Evolutionary conservation across 257 asterid genomes (phyloP).

Genomic region (Rauvolfia tetraphylla): DNA sequence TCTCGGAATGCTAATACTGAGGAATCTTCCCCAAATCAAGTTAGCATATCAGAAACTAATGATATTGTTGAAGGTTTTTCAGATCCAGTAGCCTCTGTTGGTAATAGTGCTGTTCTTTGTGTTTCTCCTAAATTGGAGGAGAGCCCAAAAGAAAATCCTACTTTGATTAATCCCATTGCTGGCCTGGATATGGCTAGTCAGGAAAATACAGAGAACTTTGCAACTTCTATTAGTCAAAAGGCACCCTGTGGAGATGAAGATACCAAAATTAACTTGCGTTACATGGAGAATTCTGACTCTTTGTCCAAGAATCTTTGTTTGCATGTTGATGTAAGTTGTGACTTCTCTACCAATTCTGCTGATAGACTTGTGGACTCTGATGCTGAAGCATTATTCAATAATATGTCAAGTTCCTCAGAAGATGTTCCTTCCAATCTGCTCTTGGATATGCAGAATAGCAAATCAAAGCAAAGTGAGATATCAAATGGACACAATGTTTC

Average conservation of each 20-base stretch:
- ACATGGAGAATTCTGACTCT: slow-evolving; percentile 22
- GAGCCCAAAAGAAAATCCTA: slow-evolving; percentile 29
- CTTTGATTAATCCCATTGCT: slow-evolving; percentile 27
- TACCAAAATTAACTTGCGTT: slow-evolving; percentile 15
- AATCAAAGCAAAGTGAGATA: slow-evolving; percentile 25
- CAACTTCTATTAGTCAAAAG: slow-evolving; percentile 21
- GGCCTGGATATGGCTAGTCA: slow-evolving; percentile 18
- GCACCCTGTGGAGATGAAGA: slow-evolving; percentile 21
- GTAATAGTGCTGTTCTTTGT: slow-evolving; percentile 13
- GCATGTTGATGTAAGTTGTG: slow-evolving; percentile 26
- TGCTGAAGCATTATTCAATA: slow-evolving; percentile 31
- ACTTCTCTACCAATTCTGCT: slow-evolving; percentile 30
- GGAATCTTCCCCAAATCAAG: slow-evolving; percentile 22
- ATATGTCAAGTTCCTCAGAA: slow-evolving; percentile 40
- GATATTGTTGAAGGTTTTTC: slow-evolving; percentile 1
- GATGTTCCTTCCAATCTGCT: slow-evolving; percentile 34
- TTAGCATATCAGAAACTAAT: slow-evolving; percentile 14
- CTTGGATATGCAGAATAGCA: slow-evolving; percentile 16
- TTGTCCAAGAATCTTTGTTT: slow-evolving; percentile 21
- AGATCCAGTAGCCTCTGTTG: slow-evolving; percentile 1
- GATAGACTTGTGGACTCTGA: slow-evolving; percentile 35
- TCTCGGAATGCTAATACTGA: slow-evolving; percentile 27
- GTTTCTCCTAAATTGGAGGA: slow-evolving; percentile 26
- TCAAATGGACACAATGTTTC: slow-evolving; percentile 31
- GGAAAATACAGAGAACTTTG: slow-evolving; percentile 23